Evolutionary conservation across 1,284 basidiomycete genomes (phyloP), one percentile per base, ranked within the genome.

Genomic region (Agaricales sp.): DNA sequence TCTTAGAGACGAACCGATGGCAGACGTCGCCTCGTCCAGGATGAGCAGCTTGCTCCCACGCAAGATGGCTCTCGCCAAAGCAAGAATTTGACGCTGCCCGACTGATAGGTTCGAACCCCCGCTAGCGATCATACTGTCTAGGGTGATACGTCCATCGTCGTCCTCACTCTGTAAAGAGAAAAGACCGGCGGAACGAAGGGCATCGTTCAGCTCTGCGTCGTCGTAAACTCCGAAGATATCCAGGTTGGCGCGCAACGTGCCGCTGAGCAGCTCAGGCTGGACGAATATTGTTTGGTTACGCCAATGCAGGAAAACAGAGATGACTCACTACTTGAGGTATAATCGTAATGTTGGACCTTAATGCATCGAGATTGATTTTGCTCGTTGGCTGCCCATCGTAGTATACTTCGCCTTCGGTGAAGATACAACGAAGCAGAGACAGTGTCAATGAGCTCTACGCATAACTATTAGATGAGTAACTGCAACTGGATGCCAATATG

Each of bases 151-250:
- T 16, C 66, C 69, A 54, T 77, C 70, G 24, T 76, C 73, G 24
- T 61, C 62, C 56, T 78, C 73, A 37, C 54, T 65, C 55, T 78
- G 75, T 2, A 78, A 60, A 2, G 74, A 66, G 56, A 70, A 76
- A 1, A 82, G 60, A 1, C 78, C 78, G 2, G 78, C 69, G 18
- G 76, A 65, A n/a, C 71, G 69, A 1, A 83, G 61, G 1, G 80
- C 75, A 50, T 67, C 66, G 52, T 79, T 78, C 45, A 82, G 63
- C 3, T 65, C 67, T 1, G 75, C 74, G 59, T 92, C 88, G 47
- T 87, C 82, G 58, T 82, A 71, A 58, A 83, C 73, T 4, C 72
- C 75, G 59, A 90, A 91, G 0, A 88, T 87, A 58, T 84, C 82
- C 8, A 85, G 58, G 58, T 81, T 82, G 46, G 73, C 62, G 11